A percentile compares a stretch with the other conserved stretches of the same genome.
These are phyloP conservation scores for Flaveria robusta DNA, from an alignment of 129 eudicot genomes.

Conservation along the genomic window DNA sequence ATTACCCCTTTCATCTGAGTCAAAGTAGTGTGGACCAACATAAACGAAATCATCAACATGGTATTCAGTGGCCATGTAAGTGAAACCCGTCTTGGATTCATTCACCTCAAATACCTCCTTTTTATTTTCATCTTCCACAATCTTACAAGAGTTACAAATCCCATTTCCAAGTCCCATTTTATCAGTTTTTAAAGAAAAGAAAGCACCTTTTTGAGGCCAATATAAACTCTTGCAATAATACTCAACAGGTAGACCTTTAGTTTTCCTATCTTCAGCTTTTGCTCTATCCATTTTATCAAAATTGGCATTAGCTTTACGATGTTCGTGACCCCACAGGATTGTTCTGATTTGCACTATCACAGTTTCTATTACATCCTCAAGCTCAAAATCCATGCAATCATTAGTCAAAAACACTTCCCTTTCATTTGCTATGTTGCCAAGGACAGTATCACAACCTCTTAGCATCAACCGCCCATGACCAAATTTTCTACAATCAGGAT, in stretches of 20 bases:
- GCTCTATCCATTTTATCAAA: constrained; percentile 66
- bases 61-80: constrained; percentile 57
- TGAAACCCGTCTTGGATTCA: constrained; percentile 52
- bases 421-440: constrained; percentile 78
- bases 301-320: constrained; percentile 64
- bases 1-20: constrained; percentile 47
- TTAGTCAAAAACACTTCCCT: constrained; percentile 84
- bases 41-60: constrained; percentile 68
- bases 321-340: constrained; percentile 78
- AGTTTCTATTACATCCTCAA: constrained; percentile 52
- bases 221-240: constrained; percentile 82
- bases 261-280: constrained; percentile 78
- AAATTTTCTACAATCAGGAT: constrained; percentile 57
- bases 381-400: constrained; percentile 71
- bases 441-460: constrained; percentile 73
- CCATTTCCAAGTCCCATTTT: constrained; percentile 84
- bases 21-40: constrained; percentile 64
- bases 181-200: constrained; percentile 56
- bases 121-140: constrained; percentile 38
- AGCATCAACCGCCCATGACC: constrained; percentile 76
- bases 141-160: constrained; percentile 61
- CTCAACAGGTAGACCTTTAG: constrained; percentile 58
- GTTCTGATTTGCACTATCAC: constrained; percentile 52
- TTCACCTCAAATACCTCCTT: constrained; percentile 45
- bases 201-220: constrained; percentile 82